Percentiles rank a stretch among this genome's conserved stretches.
Conservation (phyloP, 768 basidiomycete species). For the Phaeotremella fagi region DNA sequence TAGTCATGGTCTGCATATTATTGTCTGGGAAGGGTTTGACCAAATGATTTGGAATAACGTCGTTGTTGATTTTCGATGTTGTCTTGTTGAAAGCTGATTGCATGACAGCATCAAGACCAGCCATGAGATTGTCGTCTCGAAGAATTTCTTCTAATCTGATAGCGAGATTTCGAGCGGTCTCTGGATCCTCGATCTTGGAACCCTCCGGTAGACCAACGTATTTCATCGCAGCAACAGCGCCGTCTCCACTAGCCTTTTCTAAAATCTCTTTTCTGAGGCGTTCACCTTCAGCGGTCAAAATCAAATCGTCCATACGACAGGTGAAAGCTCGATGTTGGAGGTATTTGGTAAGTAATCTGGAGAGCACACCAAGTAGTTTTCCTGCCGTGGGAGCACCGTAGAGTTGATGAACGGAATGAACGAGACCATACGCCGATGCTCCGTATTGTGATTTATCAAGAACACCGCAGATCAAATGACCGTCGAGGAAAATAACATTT, state of each 20-base stretch:
- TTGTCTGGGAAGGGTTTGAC: constrained; percentile 94
- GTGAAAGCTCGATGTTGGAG: constrained; percentile 95
- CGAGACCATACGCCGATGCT: constrained; percentile 89
- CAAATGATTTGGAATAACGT: constrained; percentile 77
- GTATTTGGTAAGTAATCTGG: constrained; percentile 93
- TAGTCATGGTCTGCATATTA: constrained; percentile 98
- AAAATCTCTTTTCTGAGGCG: constrained; percentile 63
- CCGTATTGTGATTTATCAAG: constrained; percentile 97
- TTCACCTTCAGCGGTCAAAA: constrained; percentile 79
- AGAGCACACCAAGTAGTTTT: constrained; percentile 83
- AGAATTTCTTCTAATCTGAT: constrained; percentile 80
- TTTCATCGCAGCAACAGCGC: constrained; percentile 82
- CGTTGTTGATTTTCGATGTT: constrained; percentile 82
- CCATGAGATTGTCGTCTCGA: constrained; percentile 95
- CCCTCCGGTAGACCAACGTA: constrained; percentile 56
- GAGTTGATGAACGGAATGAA: constrained; percentile 93
- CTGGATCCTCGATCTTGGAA: constrained; percentile 47
- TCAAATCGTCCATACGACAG: constrained; percentile 97
- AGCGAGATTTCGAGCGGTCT: constrained; percentile 46
- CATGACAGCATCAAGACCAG: constrained; percentile 69
- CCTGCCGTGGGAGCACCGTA: constrained; percentile 88
- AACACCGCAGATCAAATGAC: constrained; percentile 86
- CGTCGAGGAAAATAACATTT: constrained; percentile 85
- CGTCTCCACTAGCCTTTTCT: constrained; percentile 62
- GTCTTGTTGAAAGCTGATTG: constrained; percentile 58